Conservation (phyloP, 2,329 filamentous ascomycete species). For the Paecilomyces dactylethromorphus region DNA sequence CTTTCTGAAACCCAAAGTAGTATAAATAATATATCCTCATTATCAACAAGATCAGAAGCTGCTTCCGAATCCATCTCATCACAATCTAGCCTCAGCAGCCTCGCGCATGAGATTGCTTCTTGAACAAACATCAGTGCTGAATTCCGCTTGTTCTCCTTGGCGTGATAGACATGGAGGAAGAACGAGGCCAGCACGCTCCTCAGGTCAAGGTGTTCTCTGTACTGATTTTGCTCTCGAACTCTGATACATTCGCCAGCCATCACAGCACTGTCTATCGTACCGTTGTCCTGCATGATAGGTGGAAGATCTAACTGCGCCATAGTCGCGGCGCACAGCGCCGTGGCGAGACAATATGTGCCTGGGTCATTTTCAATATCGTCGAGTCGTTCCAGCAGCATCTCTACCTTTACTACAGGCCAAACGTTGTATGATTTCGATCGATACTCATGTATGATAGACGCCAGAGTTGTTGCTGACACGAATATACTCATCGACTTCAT, state of each 20-base stretch:
- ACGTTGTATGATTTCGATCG: constrained; percentile 19
- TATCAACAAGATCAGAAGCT: constrained; percentile 13
- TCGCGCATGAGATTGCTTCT: constrained; percentile 18
- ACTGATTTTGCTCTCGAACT: constrained; percentile 11
- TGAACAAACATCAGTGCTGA: constrained; percentile 24
- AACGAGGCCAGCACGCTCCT: constrained; percentile 19
- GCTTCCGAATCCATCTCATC: not conserved
- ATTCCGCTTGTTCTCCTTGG: constrained; percentile 21
- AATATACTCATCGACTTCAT: not conserved
- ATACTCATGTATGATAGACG: constrained; percentile 14
- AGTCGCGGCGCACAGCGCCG: constrained; percentile 23
- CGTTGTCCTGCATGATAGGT: constrained; percentile 6
- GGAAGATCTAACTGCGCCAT: constrained; percentile 23
- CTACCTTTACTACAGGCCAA: constrained; percentile 20
- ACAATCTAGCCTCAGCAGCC: constrained; percentile 15
- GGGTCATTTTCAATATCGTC: not conserved
- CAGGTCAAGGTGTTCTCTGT: constrained; percentile 13
- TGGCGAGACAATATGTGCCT: constrained; percentile 12
- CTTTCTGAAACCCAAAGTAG: constrained; percentile 25
- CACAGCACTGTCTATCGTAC: constrained; percentile 10
- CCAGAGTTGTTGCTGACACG: constrained; percentile 5
- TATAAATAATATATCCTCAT: constrained; percentile 18
- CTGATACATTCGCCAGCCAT: constrained; percentile 17
- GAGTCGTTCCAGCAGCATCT: constrained; percentile 11
- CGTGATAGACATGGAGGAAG: constrained; percentile 26